phyloP scores from a whole-genome alignment of 2,329 filamentous ascomycete genomes.

The Colletotrichum chlorophyti region DNA sequence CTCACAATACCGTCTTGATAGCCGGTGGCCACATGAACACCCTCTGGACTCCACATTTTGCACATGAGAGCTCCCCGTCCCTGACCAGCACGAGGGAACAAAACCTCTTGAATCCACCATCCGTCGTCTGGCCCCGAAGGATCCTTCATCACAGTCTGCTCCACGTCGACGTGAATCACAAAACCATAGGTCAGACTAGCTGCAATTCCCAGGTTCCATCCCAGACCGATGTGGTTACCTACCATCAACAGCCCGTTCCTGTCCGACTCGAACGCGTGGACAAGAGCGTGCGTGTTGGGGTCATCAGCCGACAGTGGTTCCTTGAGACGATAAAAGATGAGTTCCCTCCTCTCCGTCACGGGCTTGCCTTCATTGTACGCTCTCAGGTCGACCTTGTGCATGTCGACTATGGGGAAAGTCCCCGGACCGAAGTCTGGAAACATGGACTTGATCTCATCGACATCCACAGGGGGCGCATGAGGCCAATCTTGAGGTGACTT shows the following conservation, averaged over 20 bases:
- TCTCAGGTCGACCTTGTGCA: constrained; percentile 62
- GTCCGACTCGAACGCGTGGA: constrained; percentile 59
- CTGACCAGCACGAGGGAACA: constrained; percentile 53
- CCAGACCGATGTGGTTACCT: constrained; percentile 55
- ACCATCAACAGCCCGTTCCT: constrained; percentile 62
- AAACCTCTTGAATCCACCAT: constrained; percentile 63
- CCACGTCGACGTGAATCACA: constrained; percentile 57
- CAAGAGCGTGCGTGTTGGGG: constrained; percentile 52
- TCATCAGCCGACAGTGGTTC: constrained; percentile 48
- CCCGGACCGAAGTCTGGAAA: constrained; percentile 48
- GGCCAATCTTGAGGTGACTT: constrained; percentile 50
- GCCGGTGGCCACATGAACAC: constrained; percentile 59
- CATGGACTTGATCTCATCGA: constrained; percentile 44
- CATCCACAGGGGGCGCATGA: constrained; percentile 52
- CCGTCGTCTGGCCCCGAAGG: constrained; percentile 38
- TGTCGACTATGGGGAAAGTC: constrained; percentile 56
- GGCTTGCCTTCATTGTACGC: constrained; percentile 49
- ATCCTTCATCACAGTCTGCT: constrained; percentile 53
- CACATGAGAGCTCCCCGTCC: constrained; percentile 55
- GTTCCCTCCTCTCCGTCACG: constrained; percentile 53
- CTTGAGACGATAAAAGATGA: constrained; percentile 56
- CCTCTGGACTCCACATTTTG: constrained; percentile 61
- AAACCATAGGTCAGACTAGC: constrained; percentile 59
- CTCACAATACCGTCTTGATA: constrained; percentile 58
- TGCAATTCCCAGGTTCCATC: constrained; percentile 46